These are phyloP conservation scores for barrel medic (Medicago truncatula) DNA, from an alignment of 306 rosid genomes.

Conservation along the genomic window DNA sequence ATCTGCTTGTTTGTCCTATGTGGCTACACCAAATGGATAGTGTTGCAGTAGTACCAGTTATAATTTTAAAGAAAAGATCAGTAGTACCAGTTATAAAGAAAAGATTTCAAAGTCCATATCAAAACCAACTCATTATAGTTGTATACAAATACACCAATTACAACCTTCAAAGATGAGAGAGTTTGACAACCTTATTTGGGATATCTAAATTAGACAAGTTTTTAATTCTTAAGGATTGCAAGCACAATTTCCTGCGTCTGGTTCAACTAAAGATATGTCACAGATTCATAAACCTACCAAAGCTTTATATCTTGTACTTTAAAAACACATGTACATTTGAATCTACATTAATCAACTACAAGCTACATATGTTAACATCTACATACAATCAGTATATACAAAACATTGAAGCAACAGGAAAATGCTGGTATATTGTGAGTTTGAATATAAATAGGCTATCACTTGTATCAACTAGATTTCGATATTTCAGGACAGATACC, in stretches of 20 bases:
- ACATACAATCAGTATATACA: background rate
- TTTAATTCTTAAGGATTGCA: constrained; percentile 17
- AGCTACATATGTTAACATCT: constrained; percentile 12
- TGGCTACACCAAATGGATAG: background rate
- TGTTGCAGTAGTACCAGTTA: constrained; percentile 10
- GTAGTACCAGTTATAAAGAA: constrained; percentile 4
- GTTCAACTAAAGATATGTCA: constrained; percentile 8
- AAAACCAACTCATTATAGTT: background rate
- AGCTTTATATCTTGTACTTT: background rate
- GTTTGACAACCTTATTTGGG: constrained; percentile 23
- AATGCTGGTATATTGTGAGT: background rate
- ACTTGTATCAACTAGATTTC: too few relatives aligned
- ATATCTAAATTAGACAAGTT: constrained; percentile 9
- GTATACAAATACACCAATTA: constrained; percentile 18
- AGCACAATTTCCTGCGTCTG: constrained; percentile 3
- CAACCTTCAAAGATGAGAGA: constrained; percentile 17
- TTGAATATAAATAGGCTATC: too few relatives aligned
- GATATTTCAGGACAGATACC: background rate
- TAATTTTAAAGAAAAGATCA: background rate
- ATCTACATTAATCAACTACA: constrained; percentile 29
- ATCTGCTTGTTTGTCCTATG: background rate
- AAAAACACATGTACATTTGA: constrained; percentile 5
- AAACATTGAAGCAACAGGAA: constrained; percentile 25
- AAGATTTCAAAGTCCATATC: background rate
- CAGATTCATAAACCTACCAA: constrained; percentile 8